A percentile compares a stretch with the other conserved stretches of the same genome.
phyloP scores from a whole-genome alignment of 768 basidiomycete species.

The Mycena metata region DNA sequence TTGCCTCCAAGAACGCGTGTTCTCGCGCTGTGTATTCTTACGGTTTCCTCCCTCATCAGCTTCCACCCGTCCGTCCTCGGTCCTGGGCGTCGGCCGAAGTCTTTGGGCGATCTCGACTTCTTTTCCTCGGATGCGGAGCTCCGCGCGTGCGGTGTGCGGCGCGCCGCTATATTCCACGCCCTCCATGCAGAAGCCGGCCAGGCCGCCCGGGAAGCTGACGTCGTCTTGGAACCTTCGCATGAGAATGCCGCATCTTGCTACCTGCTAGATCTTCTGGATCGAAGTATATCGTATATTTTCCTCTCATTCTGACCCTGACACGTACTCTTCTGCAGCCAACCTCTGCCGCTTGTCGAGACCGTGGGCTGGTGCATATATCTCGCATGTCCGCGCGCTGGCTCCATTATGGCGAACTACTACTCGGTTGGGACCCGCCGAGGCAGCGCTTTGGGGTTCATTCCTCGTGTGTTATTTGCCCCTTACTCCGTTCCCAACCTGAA shows the following conservation, averaged over 20 bases:
- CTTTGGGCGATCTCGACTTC: conserved; percentile 8
- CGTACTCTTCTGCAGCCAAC: not conserved
- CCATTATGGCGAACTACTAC: not conserved
- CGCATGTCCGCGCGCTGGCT: conserved; percentile 21
- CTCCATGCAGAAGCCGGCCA: conserved; percentile 19
- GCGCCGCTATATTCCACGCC: not conserved
- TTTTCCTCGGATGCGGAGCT: conserved; percentile 5
- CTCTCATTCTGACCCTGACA: not conserved
- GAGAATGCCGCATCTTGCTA: conserved; percentile 33
- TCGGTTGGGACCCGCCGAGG: not conserved
- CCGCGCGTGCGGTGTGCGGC: conserved; percentile 10
- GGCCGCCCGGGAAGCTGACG: conserved; percentile 20
- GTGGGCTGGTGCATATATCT: conserved; percentile 25
- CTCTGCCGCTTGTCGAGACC: conserved; percentile 1
- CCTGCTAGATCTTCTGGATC: conserved; percentile 23
- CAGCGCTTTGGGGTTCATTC: conserved; percentile 2
- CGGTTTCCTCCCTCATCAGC: conserved; percentile 1
- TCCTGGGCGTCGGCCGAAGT: conserved; percentile 5
- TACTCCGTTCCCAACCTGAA: no score
- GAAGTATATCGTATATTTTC: not conserved
- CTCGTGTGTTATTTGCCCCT: not conserved
- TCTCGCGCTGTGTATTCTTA: conserved; percentile 29
- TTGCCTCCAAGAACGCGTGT: conserved; percentile 19
- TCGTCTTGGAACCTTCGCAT: conserved; percentile 18
- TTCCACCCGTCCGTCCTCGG: conserved; percentile 21